Conservation (phyloP, 106 monocot genomes). For the Dendrobium huoshanense region DNA sequence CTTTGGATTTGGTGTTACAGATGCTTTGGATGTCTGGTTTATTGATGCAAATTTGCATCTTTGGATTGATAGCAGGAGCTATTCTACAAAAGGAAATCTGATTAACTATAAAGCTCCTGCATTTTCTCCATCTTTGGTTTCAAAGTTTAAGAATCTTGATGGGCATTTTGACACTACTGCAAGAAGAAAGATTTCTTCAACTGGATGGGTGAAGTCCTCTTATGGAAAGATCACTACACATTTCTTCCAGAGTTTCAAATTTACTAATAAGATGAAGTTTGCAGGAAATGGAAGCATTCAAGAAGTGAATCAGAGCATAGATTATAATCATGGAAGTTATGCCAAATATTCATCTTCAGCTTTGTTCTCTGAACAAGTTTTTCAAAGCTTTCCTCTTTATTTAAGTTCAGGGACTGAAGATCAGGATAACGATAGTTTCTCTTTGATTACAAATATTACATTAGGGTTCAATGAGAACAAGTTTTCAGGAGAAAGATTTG, state of each 20-base stretch:
- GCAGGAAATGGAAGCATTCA: conserved; percentile 42
- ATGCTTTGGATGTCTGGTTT: conserved; percentile 68
- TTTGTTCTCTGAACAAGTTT: conserved; percentile 47
- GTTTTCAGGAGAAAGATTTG: conserved; percentile 38
- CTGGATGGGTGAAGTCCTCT: conserved; percentile 86
- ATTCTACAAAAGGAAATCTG: conserved; percentile 37
- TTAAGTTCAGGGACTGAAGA: conserved; percentile 34
- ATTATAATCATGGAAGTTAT: conserved; percentile 35
- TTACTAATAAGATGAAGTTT: conserved; percentile 47
- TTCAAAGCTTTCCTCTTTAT: conserved; percentile 54
- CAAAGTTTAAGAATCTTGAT: conserved; percentile 53
- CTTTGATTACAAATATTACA: conserved; percentile 33
- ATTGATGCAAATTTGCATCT: conserved; percentile 90
- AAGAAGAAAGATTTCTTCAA: conserved; percentile 37
- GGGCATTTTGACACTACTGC: conserved; percentile 52
- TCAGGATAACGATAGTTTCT: conserved; percentile 26
- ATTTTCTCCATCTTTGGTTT: conserved; percentile 15
- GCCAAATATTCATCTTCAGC: conserved; percentile 29
- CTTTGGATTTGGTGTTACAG: conserved; percentile 68
- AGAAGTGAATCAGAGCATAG: conserved; percentile 67
- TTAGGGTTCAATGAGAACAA: conserved; percentile 60
- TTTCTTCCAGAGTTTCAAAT: conserved; percentile 52
- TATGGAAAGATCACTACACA: conserved; percentile 76
- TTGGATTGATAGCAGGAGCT: conserved; percentile 67
- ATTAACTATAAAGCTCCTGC: conserved; percentile 38